These are phyloP conservation scores for Entophlyctis luteolus DNA, from an alignment of 192 early-diverging fungal genomes.

Conservation along the genomic window DNA sequence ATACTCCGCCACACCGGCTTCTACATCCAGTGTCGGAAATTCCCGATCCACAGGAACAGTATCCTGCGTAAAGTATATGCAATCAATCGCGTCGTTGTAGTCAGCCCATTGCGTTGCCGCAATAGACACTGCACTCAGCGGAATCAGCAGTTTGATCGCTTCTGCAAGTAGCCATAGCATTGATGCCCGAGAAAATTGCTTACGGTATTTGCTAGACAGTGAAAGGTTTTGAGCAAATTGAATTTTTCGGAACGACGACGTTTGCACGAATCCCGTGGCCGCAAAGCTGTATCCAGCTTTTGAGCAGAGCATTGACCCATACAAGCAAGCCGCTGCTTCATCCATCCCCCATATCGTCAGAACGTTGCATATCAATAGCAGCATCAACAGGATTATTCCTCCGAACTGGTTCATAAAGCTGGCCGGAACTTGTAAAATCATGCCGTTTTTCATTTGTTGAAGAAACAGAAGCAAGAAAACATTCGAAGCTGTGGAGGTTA, in stretches of 20 bases:
- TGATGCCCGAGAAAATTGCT: background rate
- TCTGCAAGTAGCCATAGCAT: background rate
- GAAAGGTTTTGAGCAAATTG: background rate
- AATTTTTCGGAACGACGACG: background rate
- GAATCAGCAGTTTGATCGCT: background rate
- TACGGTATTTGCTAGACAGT: background rate
- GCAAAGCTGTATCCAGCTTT: constrained; percentile 1
- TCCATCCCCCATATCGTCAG: constrained; percentile 6
- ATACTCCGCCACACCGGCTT: constrained; percentile 7
- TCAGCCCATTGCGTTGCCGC: background rate
- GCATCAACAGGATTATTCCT: background rate
- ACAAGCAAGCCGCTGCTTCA: background rate
- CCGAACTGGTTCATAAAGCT: background rate
- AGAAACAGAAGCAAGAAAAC: background rate
- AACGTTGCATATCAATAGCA: constrained; percentile 4
- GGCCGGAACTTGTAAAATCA: background rate
- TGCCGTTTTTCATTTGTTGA: background rate
- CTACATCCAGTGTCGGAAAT: constrained; percentile 10
- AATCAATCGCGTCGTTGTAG: constrained; percentile 10
- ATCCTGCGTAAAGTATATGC: constrained; percentile 9
- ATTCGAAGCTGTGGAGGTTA: constrained; percentile 2
- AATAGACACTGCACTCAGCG: background rate
- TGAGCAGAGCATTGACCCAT: background rate
- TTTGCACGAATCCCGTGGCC: constrained; percentile 7
- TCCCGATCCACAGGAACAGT: background rate